These are phyloP conservation scores for Lophiostoma macrostomum DNA, from an alignment of 495 filamentous ascomycete species.

Conservation along the genomic window DNA sequence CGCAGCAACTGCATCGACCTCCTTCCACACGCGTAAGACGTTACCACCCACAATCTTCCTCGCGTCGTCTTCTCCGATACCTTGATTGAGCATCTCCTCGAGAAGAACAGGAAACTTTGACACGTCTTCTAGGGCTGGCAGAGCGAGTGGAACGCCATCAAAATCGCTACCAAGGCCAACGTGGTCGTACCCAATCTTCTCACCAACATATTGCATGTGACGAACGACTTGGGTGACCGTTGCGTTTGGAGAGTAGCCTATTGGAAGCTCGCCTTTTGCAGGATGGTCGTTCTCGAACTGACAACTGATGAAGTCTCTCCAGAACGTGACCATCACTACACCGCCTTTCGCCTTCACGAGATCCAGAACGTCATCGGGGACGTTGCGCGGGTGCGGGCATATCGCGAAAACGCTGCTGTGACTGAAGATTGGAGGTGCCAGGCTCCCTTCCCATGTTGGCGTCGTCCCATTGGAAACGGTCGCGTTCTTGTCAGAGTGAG, in stretches of 20 bases:
- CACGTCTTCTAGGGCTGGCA: slow-evolving; percentile 49
- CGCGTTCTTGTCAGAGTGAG: slow-evolving; percentile 44
- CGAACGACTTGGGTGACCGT: slow-evolving; percentile 35
- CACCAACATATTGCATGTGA: slow-evolving; percentile 57
- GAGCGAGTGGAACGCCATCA: slow-evolving; percentile 52
- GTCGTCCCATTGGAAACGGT: no score
- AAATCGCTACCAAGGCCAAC: slow-evolving; percentile 63
- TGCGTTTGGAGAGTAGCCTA: not conserved
- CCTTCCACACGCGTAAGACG: slow-evolving; percentile 25
- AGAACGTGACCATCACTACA: slow-evolving; percentile 60
- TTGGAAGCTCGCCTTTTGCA: not conserved
- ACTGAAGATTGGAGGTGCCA: slow-evolving; percentile 57
- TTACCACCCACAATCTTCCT: slow-evolving; percentile 23
- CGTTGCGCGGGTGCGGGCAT: slow-evolving; percentile 51
- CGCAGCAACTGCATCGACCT: slow-evolving; percentile 12
- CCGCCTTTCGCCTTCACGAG: slow-evolving; percentile 54
- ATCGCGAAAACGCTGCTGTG: slow-evolving; percentile 55
- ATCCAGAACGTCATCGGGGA: slow-evolving; percentile 58
- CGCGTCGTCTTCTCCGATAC: slow-evolving; percentile 12
- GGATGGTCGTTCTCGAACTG: slow-evolving; percentile 25
- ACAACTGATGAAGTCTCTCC: slow-evolving; percentile 43
- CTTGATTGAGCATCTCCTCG: slow-evolving; percentile 47
- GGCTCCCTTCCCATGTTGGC: slow-evolving; percentile 47
- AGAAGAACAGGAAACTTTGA: slow-evolving; percentile 68
- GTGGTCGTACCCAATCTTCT: slow-evolving; percentile 55